Percentiles rank a stretch among this genome's conserved stretches.
These are phyloP conservation scores for Starmerella gropengiesseri DNA, from an alignment of 805 yeast species.

Conservation along the genomic window DNA sequence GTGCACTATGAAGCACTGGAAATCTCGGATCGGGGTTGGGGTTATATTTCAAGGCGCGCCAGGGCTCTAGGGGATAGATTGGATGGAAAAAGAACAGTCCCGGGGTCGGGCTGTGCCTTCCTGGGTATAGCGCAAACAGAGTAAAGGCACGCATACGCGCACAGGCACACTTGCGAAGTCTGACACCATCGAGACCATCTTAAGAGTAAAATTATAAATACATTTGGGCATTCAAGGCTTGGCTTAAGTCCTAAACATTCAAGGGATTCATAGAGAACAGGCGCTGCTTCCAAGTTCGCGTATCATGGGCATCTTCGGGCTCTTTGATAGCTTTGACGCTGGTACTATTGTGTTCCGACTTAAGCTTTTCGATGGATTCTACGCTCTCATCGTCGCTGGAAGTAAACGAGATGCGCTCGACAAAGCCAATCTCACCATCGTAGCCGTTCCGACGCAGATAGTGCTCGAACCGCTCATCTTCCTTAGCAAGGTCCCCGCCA, in stretches of 20 bases:
- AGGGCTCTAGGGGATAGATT: background rate
- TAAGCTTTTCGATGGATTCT: background rate
- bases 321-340: background rate
- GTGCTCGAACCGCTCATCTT: conserved; percentile 52
- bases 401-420: conserved; percentile 1
- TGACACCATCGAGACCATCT: too few species aligned
- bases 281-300: conserved; percentile 12
- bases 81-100: too few species aligned
- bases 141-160: too few species aligned
- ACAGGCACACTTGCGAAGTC: too few species aligned
- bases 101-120: background rate
- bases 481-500: conserved; percentile 54
- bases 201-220: conserved; percentile 1
- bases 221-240: too few species aligned
- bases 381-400: background rate
- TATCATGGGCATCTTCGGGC: background rate
- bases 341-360: background rate
- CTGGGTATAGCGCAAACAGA: too few species aligned
- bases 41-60: too few species aligned
- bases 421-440: conserved; percentile 35
- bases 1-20: too few species aligned
- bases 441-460: conserved; percentile 52
- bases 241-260: too few species aligned
- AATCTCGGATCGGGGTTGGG: too few species aligned
- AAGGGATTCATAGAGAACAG: conserved; percentile 14